A percentile compares a stretch with the other conserved stretches of the same genome.
phyloP scores from a whole-genome alignment of 805 yeast genomes.

The Cyberlindnera subsufficiens region DNA sequence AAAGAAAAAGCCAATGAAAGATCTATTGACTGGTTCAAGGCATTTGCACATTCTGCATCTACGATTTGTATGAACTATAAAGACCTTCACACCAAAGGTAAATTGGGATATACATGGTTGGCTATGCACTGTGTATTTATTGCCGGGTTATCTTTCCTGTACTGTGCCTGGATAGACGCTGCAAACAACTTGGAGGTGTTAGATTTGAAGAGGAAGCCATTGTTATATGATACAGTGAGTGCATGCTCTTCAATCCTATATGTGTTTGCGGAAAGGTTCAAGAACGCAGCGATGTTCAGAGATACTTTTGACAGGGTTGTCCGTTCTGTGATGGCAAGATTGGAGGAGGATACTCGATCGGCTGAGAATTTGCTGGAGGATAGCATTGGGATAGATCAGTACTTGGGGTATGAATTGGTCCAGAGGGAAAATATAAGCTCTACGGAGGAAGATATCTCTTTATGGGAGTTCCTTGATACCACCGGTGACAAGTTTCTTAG shows the following conservation, averaged over 20 bases:
- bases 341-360: slow-evolving; percentile 5
- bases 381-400: slow-evolving; percentile 17
- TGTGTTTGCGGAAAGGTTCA: slow-evolving; percentile 27
- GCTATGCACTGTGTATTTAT: slow-evolving; percentile 28
- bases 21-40: slow-evolving; percentile 28
- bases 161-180: slow-evolving; percentile 28
- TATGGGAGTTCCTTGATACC: slow-evolving; percentile 28
- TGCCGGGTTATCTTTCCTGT: slow-evolving; percentile 27
- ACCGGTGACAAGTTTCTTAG: slow-evolving; percentile 26
- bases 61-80: slow-evolving; percentile 26
- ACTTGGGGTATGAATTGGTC: slow-evolving; percentile 1
- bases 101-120: slow-evolving; percentile 26
- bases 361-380: slow-evolving; percentile 5
- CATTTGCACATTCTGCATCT: slow-evolving; percentile 27
- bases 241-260: slow-evolving; percentile 25
- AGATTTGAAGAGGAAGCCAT: slow-evolving; percentile 20
- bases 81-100: slow-evolving; percentile 21
- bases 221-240: slow-evolving; percentile 25
- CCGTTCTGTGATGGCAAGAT: slow-evolving; percentile 11
- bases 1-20: slow-evolving; percentile 14
- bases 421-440: background rate
- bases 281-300: slow-evolving; percentile 21
- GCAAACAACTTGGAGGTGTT: slow-evolving; percentile 13
- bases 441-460: background rate
- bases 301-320: slow-evolving; percentile 26